A percentile compares a stretch with the other conserved stretches of the same genome.
These are phyloP conservation scores for Allium sativum DNA, from an alignment of 106 monocot species.

Conservation along the genomic window DNA sequence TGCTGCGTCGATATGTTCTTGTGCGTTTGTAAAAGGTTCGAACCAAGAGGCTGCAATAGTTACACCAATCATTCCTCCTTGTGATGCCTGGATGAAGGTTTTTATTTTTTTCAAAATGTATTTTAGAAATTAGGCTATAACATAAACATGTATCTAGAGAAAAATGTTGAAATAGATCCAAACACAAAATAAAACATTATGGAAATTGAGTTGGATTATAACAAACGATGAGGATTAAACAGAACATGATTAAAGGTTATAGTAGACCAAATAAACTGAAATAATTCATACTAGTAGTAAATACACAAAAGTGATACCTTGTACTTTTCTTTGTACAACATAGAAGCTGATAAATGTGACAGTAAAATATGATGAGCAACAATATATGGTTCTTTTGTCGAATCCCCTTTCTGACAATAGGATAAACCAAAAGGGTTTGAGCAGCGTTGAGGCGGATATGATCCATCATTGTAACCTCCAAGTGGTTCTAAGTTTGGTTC, in stretches of 20 bases:
- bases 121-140: too few relatives aligned
- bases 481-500: slow-evolving; percentile 39
- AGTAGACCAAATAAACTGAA: too few relatives aligned
- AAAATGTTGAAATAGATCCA: too few relatives aligned
- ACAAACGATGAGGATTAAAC: too few relatives aligned
- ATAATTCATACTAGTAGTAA: too few relatives aligned
- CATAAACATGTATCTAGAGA: too few relatives aligned
- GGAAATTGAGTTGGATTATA: too few relatives aligned
- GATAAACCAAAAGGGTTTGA: slow-evolving; percentile 21
- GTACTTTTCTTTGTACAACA: too few relatives aligned
- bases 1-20: slow-evolving; percentile 9
- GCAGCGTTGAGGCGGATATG: slow-evolving; percentile 28
- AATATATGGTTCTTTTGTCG: slow-evolving; percentile 18
- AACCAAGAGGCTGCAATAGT: slow-evolving; percentile 6
- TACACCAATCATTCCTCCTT: slow-evolving; percentile 8
- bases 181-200: too few relatives aligned
- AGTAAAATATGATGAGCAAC: slow-evolving; percentile 4
- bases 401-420: slow-evolving; percentile 14
- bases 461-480: slow-evolving; percentile 18
- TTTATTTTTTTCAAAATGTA: background rate
- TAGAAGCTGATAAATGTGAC: too few relatives aligned
- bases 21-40: slow-evolving; percentile 6
- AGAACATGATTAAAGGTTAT: too few relatives aligned
- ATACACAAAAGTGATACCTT: too few relatives aligned
- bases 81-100: background rate